phyloP scores from a whole-genome alignment of 2,329 filamentous ascomycete genomes.

The Epichloe sp. region DNA sequence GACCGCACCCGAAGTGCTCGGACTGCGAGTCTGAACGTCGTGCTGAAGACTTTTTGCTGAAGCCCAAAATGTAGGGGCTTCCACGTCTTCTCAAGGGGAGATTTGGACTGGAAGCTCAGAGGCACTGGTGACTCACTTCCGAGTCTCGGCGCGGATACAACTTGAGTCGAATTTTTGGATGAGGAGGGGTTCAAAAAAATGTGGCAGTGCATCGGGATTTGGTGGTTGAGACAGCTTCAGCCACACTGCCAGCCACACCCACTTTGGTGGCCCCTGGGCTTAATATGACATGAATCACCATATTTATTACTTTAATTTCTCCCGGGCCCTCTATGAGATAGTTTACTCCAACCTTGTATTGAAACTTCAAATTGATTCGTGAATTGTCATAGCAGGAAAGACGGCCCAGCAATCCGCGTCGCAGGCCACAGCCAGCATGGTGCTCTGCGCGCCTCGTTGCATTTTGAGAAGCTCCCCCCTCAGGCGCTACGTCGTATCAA shows the following conservation, averaged over 20 bases:
- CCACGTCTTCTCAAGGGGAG: conserved; percentile 11
- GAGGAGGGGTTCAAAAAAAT: conserved; percentile 6
- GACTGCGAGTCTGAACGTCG: conserved; percentile 37
- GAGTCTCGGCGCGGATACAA: neutral
- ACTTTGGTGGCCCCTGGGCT: neutral
- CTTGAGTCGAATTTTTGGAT: conserved; percentile 10
- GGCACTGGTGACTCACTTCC: conserved; percentile 2
- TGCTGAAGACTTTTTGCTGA: conserved; percentile 23
- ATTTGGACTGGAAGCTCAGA: neutral
- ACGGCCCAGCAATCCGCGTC: neutral
- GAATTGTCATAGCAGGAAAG: neutral
- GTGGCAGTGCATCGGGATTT: conserved; percentile 10
- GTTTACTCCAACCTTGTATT: neutral
- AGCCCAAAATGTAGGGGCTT: conserved; percentile 25
- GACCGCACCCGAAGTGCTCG: conserved; percentile 47
- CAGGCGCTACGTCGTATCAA: neutral
- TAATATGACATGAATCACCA: neutral
- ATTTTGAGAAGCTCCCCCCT: conserved; percentile 10
- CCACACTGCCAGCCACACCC: conserved; percentile 4
- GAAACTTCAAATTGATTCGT: neutral
- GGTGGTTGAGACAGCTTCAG: conserved; percentile 2
- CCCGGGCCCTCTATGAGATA: neutral
- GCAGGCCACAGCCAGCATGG: conserved; percentile 9
- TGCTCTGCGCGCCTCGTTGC: conserved; percentile 8
- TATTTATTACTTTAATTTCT: neutral